Conservation (phyloP, 257 asterid species). For the Verbascum thapsus region DNA sequence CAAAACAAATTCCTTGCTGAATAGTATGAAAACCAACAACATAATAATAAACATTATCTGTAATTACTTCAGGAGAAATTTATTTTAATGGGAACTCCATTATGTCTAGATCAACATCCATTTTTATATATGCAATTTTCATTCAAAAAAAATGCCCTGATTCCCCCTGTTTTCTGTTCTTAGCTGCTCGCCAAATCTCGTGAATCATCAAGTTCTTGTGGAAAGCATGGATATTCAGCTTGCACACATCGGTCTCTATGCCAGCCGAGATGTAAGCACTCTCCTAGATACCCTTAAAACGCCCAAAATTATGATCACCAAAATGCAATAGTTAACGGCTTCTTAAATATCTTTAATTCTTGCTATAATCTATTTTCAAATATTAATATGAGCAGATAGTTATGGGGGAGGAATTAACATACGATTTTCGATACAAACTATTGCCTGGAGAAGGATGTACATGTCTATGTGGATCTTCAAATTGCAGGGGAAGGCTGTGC, state of each 20-base stretch:
- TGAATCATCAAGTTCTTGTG: conserved; percentile 91
- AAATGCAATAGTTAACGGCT: conserved; percentile 16
- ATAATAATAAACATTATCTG: no score
- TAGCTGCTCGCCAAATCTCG: conserved; percentile 93
- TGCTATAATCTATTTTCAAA: neutral
- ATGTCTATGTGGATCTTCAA: conserved; percentile 87
- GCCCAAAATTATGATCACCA: conserved; percentile 5
- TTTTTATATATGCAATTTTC: neutral
- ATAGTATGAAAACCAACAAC: no score
- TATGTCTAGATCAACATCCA: neutral
- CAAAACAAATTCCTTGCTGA: no score
- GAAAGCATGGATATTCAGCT: conserved; percentile 95
- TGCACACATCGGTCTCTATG: conserved; percentile 84
- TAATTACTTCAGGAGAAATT: neutral
- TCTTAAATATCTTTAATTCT: neutral
- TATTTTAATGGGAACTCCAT: neutral
- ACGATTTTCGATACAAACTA: conserved; percentile 69
- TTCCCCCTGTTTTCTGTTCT: conserved; percentile 24
- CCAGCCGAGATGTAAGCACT: conserved; percentile 83
- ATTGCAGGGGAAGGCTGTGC: conserved; percentile 84
- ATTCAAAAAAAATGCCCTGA: neutral
- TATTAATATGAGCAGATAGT: conserved; percentile 63
- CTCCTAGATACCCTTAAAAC: conserved; percentile 7
- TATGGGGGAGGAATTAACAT: conserved; percentile 85
- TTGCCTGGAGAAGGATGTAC: conserved; percentile 67